These are phyloP conservation scores for Phaffomyces antillensis DNA, from an alignment of 805 yeast species.

Conservation along the genomic window DNA sequence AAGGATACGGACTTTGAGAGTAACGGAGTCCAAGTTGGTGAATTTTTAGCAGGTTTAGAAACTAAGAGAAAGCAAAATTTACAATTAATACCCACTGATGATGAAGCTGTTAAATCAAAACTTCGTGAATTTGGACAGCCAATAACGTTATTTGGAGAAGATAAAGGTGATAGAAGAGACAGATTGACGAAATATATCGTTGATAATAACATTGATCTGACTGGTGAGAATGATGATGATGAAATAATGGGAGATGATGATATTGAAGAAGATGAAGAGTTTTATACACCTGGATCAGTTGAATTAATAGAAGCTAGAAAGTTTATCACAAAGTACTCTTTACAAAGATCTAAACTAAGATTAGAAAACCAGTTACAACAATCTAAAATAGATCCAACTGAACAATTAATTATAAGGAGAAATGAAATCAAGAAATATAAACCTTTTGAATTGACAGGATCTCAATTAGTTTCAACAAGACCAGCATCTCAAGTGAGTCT, in stretches of 20 bases:
- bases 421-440: conserved; percentile 27
- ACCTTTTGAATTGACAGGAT: conserved; percentile 44
- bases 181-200: conserved; percentile 43
- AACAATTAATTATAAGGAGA: conserved; percentile 42
- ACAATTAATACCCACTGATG: conserved; percentile 52
- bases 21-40: conserved; percentile 23
- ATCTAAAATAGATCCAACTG: conserved; percentile 31
- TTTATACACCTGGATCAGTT: conserved; percentile 71
- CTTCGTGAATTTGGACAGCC: conserved; percentile 52
- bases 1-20: conserved; percentile 19
- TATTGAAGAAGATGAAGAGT: conserved; percentile 58
- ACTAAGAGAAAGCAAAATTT: conserved; percentile 22
- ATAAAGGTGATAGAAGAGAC: conserved; percentile 49
- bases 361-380: conserved; percentile 26
- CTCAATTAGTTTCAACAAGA: conserved; percentile 64
- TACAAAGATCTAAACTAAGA: conserved; percentile 38
- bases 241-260: conserved; percentile 12
- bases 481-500: conserved; percentile 57
- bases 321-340: conserved; percentile 44
- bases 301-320: conserved; percentile 47
- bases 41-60: conserved; percentile 21
- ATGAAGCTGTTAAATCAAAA: conserved; percentile 47
- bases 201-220: conserved; percentile 25
- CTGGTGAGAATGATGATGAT: conserved; percentile 13
- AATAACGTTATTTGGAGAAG: conserved; percentile 51